Percentiles rank a stretch among this genome's conserved stretches.
Conservation (phyloP, 129 eudicot genomes). For the Chrysanthemum lavandulifolium region DNA sequence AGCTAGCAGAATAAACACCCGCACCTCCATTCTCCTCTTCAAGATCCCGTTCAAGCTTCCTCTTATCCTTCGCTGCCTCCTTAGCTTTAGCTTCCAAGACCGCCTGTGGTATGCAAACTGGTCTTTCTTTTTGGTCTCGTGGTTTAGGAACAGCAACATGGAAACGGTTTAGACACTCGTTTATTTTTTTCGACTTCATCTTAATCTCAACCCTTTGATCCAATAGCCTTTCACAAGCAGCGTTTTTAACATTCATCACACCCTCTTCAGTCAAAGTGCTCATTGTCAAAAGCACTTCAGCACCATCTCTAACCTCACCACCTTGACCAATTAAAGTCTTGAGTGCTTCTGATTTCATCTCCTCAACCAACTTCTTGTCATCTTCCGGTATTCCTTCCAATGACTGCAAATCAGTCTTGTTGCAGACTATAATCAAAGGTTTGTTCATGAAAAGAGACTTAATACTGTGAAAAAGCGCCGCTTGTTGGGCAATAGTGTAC, state of each 20-base stretch:
- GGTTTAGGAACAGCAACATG: conserved; percentile 92
- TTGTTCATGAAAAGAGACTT: conserved; percentile 92
- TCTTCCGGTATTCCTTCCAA: conserved; percentile 70
- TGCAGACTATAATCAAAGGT: conserved; percentile 82
- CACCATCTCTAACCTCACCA: conserved; percentile 68
- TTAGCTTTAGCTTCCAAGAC: conserved; percentile 78
- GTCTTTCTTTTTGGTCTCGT: conserved; percentile 83
- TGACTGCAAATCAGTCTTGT: conserved; percentile 87
- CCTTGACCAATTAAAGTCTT: conserved; percentile 82
- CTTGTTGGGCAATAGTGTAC: conserved; percentile 80
- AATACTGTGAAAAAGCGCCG: conserved; percentile 88
- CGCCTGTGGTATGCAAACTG: conserved; percentile 69
- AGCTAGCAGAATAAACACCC: conserved; percentile 93
- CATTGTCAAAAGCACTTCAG: conserved; percentile 74
- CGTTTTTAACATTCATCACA: conserved; percentile 81
- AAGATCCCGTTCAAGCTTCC: conserved; percentile 70
- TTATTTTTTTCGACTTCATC: conserved; percentile 91
- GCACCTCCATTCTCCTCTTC: conserved; percentile 97
- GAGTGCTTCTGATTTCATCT: conserved; percentile 89
- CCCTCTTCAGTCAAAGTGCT: conserved; percentile 91
- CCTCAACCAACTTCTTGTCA: conserved; percentile 82
- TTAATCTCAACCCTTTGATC: conserved; percentile 86
- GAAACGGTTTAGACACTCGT: conserved; percentile 83
- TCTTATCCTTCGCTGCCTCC: conserved; percentile 56
- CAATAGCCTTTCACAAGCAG: conserved; percentile 86